Evolutionary conservation across 2,329 filamentous ascomycete species (phyloP).

Genomic region (Dichotomopilus funicola): DNA sequence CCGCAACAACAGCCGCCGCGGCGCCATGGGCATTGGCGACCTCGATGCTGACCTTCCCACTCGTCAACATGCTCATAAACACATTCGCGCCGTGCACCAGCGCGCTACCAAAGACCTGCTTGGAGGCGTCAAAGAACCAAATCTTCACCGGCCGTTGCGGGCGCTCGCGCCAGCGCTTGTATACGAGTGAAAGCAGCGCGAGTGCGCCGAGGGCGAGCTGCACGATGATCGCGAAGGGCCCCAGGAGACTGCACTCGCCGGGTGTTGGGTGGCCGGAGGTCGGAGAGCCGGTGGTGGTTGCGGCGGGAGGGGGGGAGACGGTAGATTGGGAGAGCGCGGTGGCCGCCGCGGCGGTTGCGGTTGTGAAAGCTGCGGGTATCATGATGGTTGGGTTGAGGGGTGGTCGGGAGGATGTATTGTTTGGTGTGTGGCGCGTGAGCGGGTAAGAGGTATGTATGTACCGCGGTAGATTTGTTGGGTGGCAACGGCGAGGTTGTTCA

Average conservation of each 20-base stretch:
- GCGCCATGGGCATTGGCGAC: slow-evolving; percentile 20
- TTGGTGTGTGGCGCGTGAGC: no score
- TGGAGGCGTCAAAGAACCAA: slow-evolving; percentile 96
- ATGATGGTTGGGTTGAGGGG: slow-evolving; percentile 10
- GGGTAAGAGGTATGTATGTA: no score
- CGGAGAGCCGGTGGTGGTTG: slow-evolving; percentile 7
- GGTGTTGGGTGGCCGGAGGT: slow-evolving; percentile 9
- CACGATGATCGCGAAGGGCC: slow-evolving; percentile 83
- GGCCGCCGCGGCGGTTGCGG: background rate
- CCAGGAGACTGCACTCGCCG: slow-evolving; percentile 74
- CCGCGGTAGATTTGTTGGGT: no score
- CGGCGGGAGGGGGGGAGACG: background rate
- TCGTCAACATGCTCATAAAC: slow-evolving; percentile 93
- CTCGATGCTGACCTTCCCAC: slow-evolving; percentile 67
- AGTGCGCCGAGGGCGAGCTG: slow-evolving; percentile 80
- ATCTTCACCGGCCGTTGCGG: slow-evolving; percentile 91
- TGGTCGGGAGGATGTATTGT: background rate
- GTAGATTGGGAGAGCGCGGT: background rate
- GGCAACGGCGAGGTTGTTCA: no score
- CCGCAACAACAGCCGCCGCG: slow-evolving; percentile 19
- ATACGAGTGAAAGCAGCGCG: slow-evolving; percentile 80
- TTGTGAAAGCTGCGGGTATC: slow-evolving; percentile 13
- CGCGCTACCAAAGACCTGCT: slow-evolving; percentile 91
- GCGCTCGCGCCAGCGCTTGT: slow-evolving; percentile 85
- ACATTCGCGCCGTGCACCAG: slow-evolving; percentile 89